Conservation (phyloP, 768 basidiomycete genomes). For the Polyporus arcularius region DNA sequence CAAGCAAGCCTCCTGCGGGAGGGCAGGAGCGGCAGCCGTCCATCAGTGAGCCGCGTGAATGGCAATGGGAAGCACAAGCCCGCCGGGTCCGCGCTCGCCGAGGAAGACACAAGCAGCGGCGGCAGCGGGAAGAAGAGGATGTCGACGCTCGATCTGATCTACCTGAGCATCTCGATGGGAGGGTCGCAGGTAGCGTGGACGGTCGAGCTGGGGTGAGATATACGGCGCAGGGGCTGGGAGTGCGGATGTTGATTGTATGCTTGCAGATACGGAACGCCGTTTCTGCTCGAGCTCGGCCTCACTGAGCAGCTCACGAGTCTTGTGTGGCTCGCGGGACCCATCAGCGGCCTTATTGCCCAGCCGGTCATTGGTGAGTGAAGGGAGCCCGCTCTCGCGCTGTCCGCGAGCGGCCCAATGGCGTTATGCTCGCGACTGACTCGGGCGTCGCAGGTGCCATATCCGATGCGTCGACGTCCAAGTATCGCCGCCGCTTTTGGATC, state of each 20-base stretch:
- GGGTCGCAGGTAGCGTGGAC: constrained; percentile 97
- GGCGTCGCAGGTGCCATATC: constrained; percentile 79
- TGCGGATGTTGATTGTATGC: constrained; percentile 1
- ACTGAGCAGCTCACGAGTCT: constrained; percentile 90
- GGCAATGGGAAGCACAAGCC: constrained; percentile 4
- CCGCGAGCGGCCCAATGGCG: neutral
- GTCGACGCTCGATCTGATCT: constrained; percentile 54
- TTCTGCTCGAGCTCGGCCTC: constrained; percentile 76
- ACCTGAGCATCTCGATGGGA: constrained; percentile 88
- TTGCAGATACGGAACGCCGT: constrained; percentile 91
- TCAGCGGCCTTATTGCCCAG: constrained; percentile 93
- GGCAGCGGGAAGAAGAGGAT: constrained; percentile 29
- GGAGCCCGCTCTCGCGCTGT: no score
- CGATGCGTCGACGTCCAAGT: constrained; percentile 89
- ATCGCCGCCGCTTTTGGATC: constrained; percentile 91
- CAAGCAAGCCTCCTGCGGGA: neutral
- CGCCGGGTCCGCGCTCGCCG: neutral
- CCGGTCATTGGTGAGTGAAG: constrained; percentile 85
- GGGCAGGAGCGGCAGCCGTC: constrained; percentile 1
- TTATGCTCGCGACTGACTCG: neutral
- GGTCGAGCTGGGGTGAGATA: constrained; percentile 83
- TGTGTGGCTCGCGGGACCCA: constrained; percentile 95
- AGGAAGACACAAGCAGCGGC: constrained; percentile 1
- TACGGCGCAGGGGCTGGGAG: neutral
- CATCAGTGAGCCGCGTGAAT: constrained; percentile 1